These are phyloP conservation scores for Leccinum longicurvipes DNA, from an alignment of 768 basidiomycete species.

Conservation along the genomic window DNA sequence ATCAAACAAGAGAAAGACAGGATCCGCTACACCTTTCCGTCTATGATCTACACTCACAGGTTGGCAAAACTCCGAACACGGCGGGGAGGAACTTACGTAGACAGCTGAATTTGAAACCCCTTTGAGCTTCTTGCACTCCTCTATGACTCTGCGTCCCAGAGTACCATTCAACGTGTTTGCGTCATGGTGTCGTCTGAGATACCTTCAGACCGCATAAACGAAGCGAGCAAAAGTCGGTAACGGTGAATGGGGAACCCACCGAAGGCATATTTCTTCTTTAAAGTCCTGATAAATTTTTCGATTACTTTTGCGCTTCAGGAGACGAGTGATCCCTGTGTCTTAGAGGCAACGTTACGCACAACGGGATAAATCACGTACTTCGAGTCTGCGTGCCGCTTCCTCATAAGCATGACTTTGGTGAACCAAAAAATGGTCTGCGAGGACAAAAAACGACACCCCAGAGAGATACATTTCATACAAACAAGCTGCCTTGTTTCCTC, in stretches of 20 bases:
- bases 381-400: constrained; percentile 65
- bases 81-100: constrained; percentile 13
- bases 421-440: constrained; percentile 84
- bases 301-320: constrained; percentile 63
- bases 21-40: constrained; percentile 18
- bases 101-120: constrained; percentile 37
- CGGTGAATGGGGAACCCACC: constrained; percentile 34
- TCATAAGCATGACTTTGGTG: constrained; percentile 86
- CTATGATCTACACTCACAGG: constrained; percentile 15
- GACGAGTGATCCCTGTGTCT: background rate
- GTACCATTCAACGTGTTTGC: constrained; percentile 48
- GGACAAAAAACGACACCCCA: constrained; percentile 79
- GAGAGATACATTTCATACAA: constrained; percentile 88
- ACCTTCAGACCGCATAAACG: constrained; percentile 37
- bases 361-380: constrained; percentile 41
- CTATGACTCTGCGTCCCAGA: constrained; percentile 49
- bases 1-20: background rate
- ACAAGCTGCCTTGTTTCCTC: constrained; percentile 91
- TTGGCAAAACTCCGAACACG: background rate
- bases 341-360: background rate
- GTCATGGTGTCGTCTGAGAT: constrained; percentile 58
- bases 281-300: constrained; percentile 76
- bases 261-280: constrained; percentile 70
- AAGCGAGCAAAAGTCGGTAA: background rate
- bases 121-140: constrained; percentile 66